These are phyloP conservation scores for Symmetrospora coprosmae DNA, from an alignment of 768 basidiomycete species.

Conservation along the genomic window DNA sequence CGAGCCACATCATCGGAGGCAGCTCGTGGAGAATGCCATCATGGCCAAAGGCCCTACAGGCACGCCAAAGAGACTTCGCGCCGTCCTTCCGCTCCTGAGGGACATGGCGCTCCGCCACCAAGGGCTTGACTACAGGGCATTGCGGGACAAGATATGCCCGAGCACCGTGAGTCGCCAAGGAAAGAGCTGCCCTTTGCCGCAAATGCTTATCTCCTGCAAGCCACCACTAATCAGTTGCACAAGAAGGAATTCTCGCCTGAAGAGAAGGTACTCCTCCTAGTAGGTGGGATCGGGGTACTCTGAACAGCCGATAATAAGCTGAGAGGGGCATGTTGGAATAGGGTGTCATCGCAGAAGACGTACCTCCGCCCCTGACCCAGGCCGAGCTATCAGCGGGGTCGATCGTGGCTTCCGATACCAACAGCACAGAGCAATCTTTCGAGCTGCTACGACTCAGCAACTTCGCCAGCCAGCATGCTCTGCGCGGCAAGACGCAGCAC, in stretches of 20 bases:
- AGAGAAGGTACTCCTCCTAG: not conserved
- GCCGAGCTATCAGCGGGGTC: too few species aligned
- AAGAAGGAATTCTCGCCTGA: not conserved
- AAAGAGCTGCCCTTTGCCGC: not conserved
- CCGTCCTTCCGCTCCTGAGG: not conserved
- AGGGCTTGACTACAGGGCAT: not conserved
- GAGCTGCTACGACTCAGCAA: too few species aligned
- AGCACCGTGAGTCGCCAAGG: not conserved
- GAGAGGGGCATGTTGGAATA: too few species aligned
- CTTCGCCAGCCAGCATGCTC: too few species aligned
- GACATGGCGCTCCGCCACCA: not conserved
- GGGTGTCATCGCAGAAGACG: constrained; percentile 11
- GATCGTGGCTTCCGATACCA: too few species aligned
- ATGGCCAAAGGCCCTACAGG: not conserved
- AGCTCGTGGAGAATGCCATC: not conserved
- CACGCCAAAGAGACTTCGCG: not conserved
- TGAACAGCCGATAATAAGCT: too few species aligned
- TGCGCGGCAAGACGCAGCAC: too few species aligned
- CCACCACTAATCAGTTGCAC: not conserved
- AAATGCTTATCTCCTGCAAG: not conserved
- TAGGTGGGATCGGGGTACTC: not conserved
- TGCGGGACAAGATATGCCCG: not conserved
- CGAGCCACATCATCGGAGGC: not conserved
- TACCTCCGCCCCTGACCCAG: not conserved
- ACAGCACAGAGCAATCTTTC: too few species aligned